These are phyloP conservation scores for Euphorbia tirucalli DNA, from an alignment of 345 rosid species.

Conservation along the genomic window DNA sequence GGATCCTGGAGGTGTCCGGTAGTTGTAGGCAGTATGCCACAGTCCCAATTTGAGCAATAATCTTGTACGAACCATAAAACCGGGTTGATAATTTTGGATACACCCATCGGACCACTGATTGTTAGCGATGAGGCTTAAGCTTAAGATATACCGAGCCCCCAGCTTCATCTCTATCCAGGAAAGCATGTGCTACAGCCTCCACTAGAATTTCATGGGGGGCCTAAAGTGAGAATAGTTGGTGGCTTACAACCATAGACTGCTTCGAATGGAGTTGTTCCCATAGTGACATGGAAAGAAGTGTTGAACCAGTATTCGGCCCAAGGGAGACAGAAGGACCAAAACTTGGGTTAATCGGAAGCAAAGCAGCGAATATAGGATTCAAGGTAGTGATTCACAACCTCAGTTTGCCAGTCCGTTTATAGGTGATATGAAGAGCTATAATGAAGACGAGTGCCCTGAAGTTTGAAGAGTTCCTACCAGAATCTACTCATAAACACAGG, in stretches of 20 bases:
- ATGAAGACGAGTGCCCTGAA: neutral
- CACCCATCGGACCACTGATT: neutral
- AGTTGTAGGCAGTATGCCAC: neutral
- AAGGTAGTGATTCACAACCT: neutral
- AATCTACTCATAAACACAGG: neutral
- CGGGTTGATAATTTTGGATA: neutral
- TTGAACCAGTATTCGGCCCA: too few relatives aligned
- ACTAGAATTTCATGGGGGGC: neutral
- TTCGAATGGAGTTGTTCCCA: neutral
- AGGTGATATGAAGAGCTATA: neutral
- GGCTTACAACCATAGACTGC: neutral
- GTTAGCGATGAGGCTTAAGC: neutral
- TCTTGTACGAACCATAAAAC: neutral
- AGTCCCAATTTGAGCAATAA: neutral
- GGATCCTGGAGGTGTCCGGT: neutral
- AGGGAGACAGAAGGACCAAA: neutral
- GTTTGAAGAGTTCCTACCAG: neutral
- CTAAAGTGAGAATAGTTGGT: neutral
- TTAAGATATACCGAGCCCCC: neutral
- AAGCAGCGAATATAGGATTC: neutral
- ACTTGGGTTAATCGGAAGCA: neutral
- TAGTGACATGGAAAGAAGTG: too few relatives aligned
- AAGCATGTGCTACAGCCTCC: neutral
- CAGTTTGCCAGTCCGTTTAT: neutral
- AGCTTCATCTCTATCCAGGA: neutral